These are phyloP conservation scores for Scytalidium lignicola DNA, from an alignment of 2,329 filamentous ascomycete species.

Conservation along the genomic window DNA sequence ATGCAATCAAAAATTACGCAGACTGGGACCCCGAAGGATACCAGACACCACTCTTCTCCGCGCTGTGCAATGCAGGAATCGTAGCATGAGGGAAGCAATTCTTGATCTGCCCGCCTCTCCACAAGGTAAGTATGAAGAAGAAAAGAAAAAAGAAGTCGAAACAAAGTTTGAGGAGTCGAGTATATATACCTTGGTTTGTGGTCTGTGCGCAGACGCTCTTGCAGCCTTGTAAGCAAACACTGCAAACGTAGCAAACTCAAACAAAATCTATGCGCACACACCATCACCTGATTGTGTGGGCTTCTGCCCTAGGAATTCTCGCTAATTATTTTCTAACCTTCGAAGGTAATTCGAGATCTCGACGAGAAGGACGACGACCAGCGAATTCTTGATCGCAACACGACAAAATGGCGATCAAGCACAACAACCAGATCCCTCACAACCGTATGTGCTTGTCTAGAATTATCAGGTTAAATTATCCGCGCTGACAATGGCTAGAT, in stretches of 20 bases:
- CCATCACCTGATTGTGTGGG: background rate
- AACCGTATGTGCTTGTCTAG: conserved; percentile 64
- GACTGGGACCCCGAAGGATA: conserved; percentile 28
- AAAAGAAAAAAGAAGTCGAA: conserved; percentile 11
- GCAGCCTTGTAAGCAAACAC: background rate
- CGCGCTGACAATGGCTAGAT: conserved; percentile 50
- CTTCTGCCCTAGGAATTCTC: background rate
- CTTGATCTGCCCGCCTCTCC: conserved; percentile 23
- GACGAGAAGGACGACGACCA: conserved; percentile 11
- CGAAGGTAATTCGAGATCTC: background rate
- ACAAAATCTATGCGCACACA: background rate
- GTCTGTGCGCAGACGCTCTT: background rate
- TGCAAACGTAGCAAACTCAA: background rate
- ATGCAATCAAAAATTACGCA: conserved; percentile 32
- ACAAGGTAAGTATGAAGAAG: conserved; percentile 34
- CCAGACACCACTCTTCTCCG: conserved; percentile 38
- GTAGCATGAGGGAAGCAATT: conserved; percentile 20
- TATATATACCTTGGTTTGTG: conserved; percentile 5
- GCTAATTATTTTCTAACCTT: background rate
- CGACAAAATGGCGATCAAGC: conserved; percentile 78
- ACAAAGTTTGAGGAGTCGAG: conserved; percentile 5
- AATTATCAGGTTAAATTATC: conserved; percentile 21
- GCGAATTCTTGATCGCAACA: conserved; percentile 22
- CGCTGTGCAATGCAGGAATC: conserved; percentile 55
- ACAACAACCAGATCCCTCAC: conserved; percentile 98